phyloP scores from a whole-genome alignment of 78 protist genomes.

The Dictyostelium brefeldianum region DNA sequence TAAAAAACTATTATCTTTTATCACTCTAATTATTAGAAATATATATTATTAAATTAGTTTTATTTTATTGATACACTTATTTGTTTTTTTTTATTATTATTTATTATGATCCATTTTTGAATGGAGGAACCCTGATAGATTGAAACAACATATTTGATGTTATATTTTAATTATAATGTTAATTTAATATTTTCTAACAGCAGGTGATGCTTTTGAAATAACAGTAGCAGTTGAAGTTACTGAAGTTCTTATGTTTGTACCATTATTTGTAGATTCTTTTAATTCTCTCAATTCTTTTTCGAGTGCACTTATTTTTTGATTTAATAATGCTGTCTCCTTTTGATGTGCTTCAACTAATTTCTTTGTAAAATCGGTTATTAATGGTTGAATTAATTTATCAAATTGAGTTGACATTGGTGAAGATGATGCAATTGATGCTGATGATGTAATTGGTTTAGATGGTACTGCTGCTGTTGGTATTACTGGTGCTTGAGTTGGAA shows the following conservation, averaged over 20 bases:
- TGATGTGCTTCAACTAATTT: slow-evolving; percentile 75
- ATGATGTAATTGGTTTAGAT: slow-evolving; percentile 9
- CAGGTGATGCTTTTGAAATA: slow-evolving; percentile 59
- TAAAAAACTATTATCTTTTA: too few relatives aligned
- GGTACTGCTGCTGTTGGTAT: slow-evolving; percentile 28
- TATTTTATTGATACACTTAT: too few relatives aligned
- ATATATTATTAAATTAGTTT: too few relatives aligned
- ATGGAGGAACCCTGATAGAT: too few relatives aligned
- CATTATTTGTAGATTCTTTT: slow-evolving; percentile 10
- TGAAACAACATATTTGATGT: too few relatives aligned
- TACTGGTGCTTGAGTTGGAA: slow-evolving; percentile 21
- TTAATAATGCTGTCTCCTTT: slow-evolving; percentile 55
- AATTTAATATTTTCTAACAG: slow-evolving; percentile 24
- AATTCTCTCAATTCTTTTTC: slow-evolving; percentile 65
- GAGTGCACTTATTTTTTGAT: slow-evolving; percentile 46
- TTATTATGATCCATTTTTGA: too few relatives aligned
- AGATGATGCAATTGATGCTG: neutral
- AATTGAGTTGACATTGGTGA: neutral
- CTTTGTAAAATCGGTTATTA: slow-evolving; percentile 42
- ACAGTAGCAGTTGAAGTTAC: slow-evolving; percentile 38
- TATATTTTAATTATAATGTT: too few relatives aligned
- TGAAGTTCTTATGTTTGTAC: neutral
- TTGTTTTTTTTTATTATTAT: too few relatives aligned
- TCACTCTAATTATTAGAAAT: too few relatives aligned
- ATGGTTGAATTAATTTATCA: slow-evolving; percentile 66